phyloP scores from a whole-genome alignment of 177 flowering plant genomes.

The Viscum album region DNA sequence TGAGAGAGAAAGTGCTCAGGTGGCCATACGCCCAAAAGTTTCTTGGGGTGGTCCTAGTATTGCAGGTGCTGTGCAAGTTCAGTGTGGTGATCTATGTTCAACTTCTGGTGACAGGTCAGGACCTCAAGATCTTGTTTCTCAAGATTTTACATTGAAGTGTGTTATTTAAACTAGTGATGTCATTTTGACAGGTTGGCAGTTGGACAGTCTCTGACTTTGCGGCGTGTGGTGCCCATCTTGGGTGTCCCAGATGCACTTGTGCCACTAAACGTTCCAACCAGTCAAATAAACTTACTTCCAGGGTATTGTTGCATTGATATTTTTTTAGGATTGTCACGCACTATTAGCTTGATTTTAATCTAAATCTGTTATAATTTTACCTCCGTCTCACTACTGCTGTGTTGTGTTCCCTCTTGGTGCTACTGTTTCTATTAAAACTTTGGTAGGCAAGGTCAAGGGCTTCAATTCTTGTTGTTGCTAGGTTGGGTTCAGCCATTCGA shows the following conservation, averaged over 20 bases:
- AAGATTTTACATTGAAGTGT: not conserved
- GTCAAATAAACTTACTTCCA: slow-evolving; percentile 54
- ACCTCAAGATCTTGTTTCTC: slow-evolving; percentile 9
- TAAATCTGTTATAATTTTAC: too few relatives aligned
- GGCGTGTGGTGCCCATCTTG: slow-evolving; percentile 75
- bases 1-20: slow-evolving; percentile 85
- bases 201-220: slow-evolving; percentile 56
- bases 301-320: slow-evolving; percentile 44
- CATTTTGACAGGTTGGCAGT: slow-evolving; percentile 47
- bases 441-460: too few relatives aligned
- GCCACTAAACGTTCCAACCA: slow-evolving; percentile 67
- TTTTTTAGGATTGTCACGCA: not conserved
- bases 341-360: too few relatives aligned
- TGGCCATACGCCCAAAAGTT: slow-evolving; percentile 82
- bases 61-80: slow-evolving; percentile 77
- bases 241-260: slow-evolving; percentile 99
- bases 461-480: too few relatives aligned
- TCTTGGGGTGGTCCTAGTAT: slow-evolving; percentile 57
- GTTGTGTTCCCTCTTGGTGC: too few relatives aligned
- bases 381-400: too few relatives aligned
- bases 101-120: slow-evolving; percentile 78
- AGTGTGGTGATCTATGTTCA: slow-evolving; percentile 68
- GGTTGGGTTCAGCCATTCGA: too few relatives aligned
- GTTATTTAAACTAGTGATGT: slow-evolving; percentile 8
- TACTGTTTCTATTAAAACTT: too few relatives aligned